These are phyloP conservation scores for Spongiforma sp. DNA, from an alignment of 1,284 basidiomycete genomes.

Conservation along the genomic window DNA sequence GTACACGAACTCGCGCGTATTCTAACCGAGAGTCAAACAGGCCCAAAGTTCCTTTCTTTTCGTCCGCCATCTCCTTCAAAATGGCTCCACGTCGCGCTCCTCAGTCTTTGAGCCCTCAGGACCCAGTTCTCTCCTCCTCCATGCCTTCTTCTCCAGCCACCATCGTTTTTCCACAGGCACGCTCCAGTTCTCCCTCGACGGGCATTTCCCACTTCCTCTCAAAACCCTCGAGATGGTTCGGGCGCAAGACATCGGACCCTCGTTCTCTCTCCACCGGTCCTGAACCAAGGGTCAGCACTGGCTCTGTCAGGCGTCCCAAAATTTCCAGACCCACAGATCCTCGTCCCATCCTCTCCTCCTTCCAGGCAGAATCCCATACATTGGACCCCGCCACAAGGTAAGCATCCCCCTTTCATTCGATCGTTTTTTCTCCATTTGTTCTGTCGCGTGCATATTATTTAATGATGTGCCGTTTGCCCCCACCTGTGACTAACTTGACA, in stretches of 20 bases:
- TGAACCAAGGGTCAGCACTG: constrained; percentile 56
- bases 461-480: constrained; percentile 13
- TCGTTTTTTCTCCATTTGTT: constrained; percentile 2
- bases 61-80: too few relatives aligned
- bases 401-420: constrained; percentile 28
- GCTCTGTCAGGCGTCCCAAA: constrained; percentile 66
- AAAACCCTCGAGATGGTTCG: constrained; percentile 55
- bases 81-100: constrained; percentile 37
- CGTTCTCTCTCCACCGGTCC: constrained; percentile 37
- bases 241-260: constrained; percentile 44
- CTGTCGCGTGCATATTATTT: constrained; percentile 10
- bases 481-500: constrained; percentile 22
- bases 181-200: constrained; percentile 43
- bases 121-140: constrained; percentile 23
- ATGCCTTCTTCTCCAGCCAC: constrained; percentile 31
- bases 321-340: constrained; percentile 84
- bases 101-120: constrained; percentile 36
- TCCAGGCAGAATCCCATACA: constrained; percentile 40
- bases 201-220: constrained; percentile 49
- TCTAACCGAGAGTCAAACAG: too few relatives aligned
- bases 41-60: constrained; percentile 15
- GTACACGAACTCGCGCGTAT: constrained; percentile 18
- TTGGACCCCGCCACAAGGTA: constrained; percentile 52
- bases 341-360: constrained; percentile 65
- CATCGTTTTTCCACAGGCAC: constrained; percentile 33